Evolutionary conservation across 148 eudicot genomes (phyloP), one percentile per base, ranked within the genome.

Genomic region (Camellia japonica): DNA sequence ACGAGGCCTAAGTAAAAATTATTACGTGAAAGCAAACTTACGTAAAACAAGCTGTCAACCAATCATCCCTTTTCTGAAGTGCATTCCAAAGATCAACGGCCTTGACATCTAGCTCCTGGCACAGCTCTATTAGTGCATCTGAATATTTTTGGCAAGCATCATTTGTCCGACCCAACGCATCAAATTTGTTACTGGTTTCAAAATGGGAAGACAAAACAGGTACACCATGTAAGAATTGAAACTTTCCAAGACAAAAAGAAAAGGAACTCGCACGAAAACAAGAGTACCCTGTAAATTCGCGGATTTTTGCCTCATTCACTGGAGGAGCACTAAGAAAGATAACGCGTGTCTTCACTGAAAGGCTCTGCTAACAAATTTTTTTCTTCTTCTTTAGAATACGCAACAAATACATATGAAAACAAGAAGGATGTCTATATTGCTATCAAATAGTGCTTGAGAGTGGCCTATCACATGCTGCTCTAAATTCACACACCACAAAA

Each of bases 301-400:
- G 78, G 61, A 87, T 78, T 80, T 81, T 83, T 42, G 43, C 87
- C 78, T 87, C 91, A 58, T 89, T 84, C 54, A 91, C 87, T 5
- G 92, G 89, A 77, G 94, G 94, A 71, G 82, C 58, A 65, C 80
- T 76, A 58, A 91, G 90, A 80, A 91, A 91, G 78, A 91, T 89
- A 65, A 91, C 7, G 23, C 91, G 82, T 5, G 86, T 89, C 63
- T 85, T 81, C 47, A 84, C 84, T 9, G 92, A 89, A 51, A 91
- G 91, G 65, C 87, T 84, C 92, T 91, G 86, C 64, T 19, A 66
- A 63, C 38, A 30, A 30, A 30, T 30, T 30, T 30, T 30, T 30
- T 30, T 30, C 38, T 30, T 30, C 38, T 30, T 30, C 38, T 30
- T 82, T 60, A 71, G 20, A 60, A 23, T 71, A 77, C n/a, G 66